Conservation (phyloP, 768 basidiomycete species). For the Kondoa malvinella region DNA sequence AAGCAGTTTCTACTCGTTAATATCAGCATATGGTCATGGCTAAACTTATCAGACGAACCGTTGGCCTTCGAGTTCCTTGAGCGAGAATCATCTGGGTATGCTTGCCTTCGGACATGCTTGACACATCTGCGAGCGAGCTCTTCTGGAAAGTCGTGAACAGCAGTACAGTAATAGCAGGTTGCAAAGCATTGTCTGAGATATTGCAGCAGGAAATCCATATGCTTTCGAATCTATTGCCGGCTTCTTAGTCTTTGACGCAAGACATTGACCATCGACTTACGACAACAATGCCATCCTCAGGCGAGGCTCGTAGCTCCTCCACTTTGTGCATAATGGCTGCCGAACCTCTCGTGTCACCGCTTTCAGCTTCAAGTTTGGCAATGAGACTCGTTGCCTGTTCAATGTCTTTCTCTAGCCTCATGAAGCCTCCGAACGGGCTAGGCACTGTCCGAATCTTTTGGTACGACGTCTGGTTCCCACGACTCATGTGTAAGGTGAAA, state of each 20-base stretch:
- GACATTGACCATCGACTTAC: background rate
- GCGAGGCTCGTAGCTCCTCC: background rate
- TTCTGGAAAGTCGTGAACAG: constrained; percentile 79
- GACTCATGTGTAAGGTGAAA: constrained; percentile 80
- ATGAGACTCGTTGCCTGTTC: constrained; percentile 59
- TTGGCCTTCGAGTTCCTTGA: too few relatives aligned
- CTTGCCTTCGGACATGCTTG: constrained; percentile 51
- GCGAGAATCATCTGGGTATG: constrained; percentile 3
- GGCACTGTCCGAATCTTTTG: constrained; percentile 62
- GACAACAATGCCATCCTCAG: background rate
- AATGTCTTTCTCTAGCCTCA: constrained; percentile 64
- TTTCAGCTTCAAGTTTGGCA: constrained; percentile 51
- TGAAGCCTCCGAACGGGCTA: constrained; percentile 59
- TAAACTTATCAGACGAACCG: too few relatives aligned
- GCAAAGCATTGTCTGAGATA: constrained; percentile 83
- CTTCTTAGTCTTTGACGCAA: background rate
- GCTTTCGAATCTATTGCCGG: constrained; percentile 31
- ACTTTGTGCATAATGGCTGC: constrained; percentile 40
- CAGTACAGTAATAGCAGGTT: constrained; percentile 95
- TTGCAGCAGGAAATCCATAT: constrained; percentile 81
- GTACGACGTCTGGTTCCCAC: constrained; percentile 47
- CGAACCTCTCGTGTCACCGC: constrained; percentile 34
- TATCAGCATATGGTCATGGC: too few relatives aligned
- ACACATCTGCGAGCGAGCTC: constrained; percentile 90
- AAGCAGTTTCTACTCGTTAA: constrained; percentile 44